These are phyloP conservation scores for Mycosphaerella arachidis DNA, from an alignment of 2,329 filamentous ascomycete species.

Conservation along the genomic window DNA sequence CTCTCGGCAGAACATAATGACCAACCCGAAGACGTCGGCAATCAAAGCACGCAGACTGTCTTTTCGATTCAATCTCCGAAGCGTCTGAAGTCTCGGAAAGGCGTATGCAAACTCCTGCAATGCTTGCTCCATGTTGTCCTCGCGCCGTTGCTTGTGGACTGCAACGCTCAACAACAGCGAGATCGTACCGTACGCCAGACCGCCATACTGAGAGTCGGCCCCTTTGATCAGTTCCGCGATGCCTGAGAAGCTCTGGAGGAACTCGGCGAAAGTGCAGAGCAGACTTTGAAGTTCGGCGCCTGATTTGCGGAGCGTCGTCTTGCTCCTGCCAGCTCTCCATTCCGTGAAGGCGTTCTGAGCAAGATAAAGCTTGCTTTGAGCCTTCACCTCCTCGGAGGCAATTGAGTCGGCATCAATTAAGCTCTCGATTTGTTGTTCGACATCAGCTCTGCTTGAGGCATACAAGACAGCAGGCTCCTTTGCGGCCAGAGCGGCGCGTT, in stretches of 20 bases:
- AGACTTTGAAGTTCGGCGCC: conserved; percentile 1
- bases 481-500: too few relatives aligned
- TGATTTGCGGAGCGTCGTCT: background rate
- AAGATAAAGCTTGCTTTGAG: background rate
- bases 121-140: conserved; percentile 2
- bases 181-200: conserved; percentile 10
- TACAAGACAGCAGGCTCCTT: too few relatives aligned
- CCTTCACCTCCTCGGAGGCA: too few relatives aligned
- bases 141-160: conserved; percentile 3
- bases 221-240: conserved; percentile 6
- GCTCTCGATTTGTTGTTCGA: too few relatives aligned
- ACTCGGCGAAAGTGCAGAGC: conserved; percentile 4
- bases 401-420: too few relatives aligned
- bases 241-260: conserved; percentile 13
- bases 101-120: conserved; percentile 9
- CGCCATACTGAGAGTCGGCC: conserved; percentile 11
- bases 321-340: too few relatives aligned
- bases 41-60: conserved; percentile 3
- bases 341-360: background rate
- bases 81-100: conserved; percentile 6
- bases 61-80: background rate
- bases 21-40: background rate
- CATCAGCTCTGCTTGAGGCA: too few relatives aligned
- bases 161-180: conserved; percentile 4
- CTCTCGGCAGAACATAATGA: conserved; percentile 7